Evolutionary conservation across 2,329 filamentous ascomycete species (phyloP), one percentile per base, ranked within the genome.

Genomic region (Ascochyta pisi): DNA sequence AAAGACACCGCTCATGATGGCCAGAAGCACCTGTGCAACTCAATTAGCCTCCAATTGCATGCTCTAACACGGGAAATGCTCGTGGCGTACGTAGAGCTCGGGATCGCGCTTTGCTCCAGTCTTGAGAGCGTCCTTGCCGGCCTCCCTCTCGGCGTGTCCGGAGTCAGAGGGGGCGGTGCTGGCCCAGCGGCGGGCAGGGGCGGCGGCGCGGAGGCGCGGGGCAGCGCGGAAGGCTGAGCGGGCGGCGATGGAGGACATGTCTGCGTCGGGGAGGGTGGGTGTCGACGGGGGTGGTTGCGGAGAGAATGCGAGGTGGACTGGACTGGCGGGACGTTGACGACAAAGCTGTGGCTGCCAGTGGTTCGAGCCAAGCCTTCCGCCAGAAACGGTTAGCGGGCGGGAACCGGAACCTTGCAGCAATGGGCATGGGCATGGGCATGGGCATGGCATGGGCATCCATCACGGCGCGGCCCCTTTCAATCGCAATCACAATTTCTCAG

Each of bases 1-100:
- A 74, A 97, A 90, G 70, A 91, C 90, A 76, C 89, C 88, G 70
- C 89, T 88, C 92, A 98, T 96, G 77, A 98, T 88, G 74, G 87
- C 91, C 63, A 93, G 86, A 65, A 99, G 89, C 73, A 98, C 87
- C 95, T 98, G 71, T 55, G 33, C 16, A 40, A 29, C 41, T 50
- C 41, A 54, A 65, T 74, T 64, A 74, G 70, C 68, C 44, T 47
- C 50, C 53, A 34, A 45, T 15, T 10, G 39, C 39, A 12, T 29
- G 4, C 24, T 15, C 8, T 23, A 8, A 64, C 23, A 24, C 33
- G 24, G 19, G 12, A 33, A 27, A 27, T 41, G 50, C 37, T 41
- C 16, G 47, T 16, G 15, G 60, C 85, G 66, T 85, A 91, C 88
- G 76, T 89, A 90, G 74, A 91, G 87, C 81, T 91, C 89, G 56